Evolutionary conservation across 192 early-diverging fungal species (phyloP).

Genomic region (Podila clonocystis): DNA sequence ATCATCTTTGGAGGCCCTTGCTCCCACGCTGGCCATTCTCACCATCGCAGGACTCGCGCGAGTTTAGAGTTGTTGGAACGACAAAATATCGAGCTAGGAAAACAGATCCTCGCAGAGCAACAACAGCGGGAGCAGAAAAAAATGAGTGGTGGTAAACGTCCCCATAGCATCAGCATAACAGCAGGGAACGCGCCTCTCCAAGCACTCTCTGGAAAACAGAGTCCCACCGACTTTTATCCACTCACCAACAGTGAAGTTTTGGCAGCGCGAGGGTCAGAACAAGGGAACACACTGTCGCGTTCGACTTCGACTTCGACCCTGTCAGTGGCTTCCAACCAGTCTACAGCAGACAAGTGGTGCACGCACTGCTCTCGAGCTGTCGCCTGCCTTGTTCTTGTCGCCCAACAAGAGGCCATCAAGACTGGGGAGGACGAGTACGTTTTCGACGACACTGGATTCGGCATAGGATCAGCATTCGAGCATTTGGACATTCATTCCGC

Average conservation of each 20-base stretch:
- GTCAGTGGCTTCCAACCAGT: background rate
- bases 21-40: slow-evolving; percentile 16
- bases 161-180: background rate
- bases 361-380: slow-evolving; percentile 36
- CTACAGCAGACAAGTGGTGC: slow-evolving; percentile 16
- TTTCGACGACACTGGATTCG: slow-evolving; percentile 10
- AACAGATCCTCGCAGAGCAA: slow-evolving; percentile 5
- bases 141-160: background rate
- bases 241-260: background rate
- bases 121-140: background rate
- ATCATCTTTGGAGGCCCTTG: slow-evolving; percentile 39
- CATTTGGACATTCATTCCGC: background rate
- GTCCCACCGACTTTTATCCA: background rate
- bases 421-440: background rate
- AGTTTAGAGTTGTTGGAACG: slow-evolving; percentile 5
- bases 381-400: slow-evolving; percentile 29
- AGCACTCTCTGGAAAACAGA: background rate
- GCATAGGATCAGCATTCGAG: slow-evolving; percentile 8
- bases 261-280: background rate
- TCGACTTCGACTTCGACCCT: background rate
- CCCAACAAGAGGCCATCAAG: slow-evolving; percentile 11
- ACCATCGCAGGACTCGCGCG: slow-evolving; percentile 21
- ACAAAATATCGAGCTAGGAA: slow-evolving; percentile 8
- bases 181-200: background rate
- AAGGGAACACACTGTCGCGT: background rate